Percentiles rank a stretch among this genome's conserved stretches.
phyloP scores from a whole-genome alignment of 2,329 filamentous ascomycete genomes.

The Neofusicoccum laricinum region DNA sequence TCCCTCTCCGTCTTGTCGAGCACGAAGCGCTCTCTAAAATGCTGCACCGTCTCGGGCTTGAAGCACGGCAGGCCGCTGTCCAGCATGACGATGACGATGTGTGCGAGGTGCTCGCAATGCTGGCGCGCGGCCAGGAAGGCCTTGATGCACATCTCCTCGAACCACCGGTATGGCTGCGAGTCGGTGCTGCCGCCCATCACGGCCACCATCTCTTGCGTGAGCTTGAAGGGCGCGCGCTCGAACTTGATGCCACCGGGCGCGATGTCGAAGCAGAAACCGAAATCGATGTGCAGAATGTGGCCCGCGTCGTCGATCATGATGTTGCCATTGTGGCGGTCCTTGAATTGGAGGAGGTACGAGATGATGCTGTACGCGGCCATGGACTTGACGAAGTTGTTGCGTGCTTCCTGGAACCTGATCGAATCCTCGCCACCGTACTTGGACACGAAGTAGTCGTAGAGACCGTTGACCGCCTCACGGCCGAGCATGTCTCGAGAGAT shows the following conservation, averaged over 20 bases:
- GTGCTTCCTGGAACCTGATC: conserved; percentile 88
- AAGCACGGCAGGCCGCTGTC: conserved; percentile 96
- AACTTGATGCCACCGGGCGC: conserved; percentile 96
- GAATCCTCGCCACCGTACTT: conserved; percentile 98
- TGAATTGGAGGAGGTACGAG: conserved; percentile 95
- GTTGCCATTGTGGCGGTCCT: conserved; percentile 98
- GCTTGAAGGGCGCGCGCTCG: conserved; percentile 96
- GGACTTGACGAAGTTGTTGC: conserved; percentile 96
- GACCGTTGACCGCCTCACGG: conserved; percentile 92
- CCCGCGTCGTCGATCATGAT: conserved; percentile 99
- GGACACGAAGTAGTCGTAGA: conserved; percentile 97
- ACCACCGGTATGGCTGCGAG: conserved; percentile 89
- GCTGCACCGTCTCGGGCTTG: conserved; percentile 89
- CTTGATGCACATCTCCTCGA: conserved; percentile 95
- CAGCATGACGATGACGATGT: conserved; percentile 92
- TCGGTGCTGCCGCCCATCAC: conserved; percentile 87
- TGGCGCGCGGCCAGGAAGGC: conserved; percentile 85
- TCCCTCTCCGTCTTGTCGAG: conserved; percentile 88
- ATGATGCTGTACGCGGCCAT: conserved; percentile 99
- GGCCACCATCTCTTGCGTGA: conserved; percentile 96
- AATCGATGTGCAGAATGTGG: conserved; percentile 97
- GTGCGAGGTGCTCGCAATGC: conserved; percentile 82
- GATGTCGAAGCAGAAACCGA: conserved; percentile 99
- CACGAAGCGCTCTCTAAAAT: conserved; percentile 91
- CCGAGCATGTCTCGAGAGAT: conserved; percentile 99